Base-by-base conservation (phyloP, 169 alveolate species). In the Toxoplasma gondii region DNA sequence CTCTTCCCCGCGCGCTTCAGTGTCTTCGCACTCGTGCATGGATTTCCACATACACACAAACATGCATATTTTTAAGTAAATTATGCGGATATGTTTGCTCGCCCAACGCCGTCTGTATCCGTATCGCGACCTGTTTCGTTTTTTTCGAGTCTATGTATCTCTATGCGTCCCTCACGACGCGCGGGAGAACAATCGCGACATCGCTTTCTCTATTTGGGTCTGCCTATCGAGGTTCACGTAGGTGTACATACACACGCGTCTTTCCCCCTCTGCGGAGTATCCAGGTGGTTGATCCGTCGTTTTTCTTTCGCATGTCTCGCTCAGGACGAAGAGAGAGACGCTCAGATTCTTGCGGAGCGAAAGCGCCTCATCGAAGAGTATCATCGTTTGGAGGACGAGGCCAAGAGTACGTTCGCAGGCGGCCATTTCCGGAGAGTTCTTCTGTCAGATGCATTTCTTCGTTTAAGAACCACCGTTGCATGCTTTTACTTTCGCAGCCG, bases 281-380 rank as follows among this genome's bases (percentile, higher is more conserved):
- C 16, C 53, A 22, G n/a, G 31, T 7, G 0, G n/a, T 12, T 38
- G 1, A 19, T 10, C 10, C 22, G 86, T 38, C 39, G 39, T 17
- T 78, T 16, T 78, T 9, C 43, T 78, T 78, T 10, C 74, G 4
- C 74, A 7, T 19, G 41, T 54, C n/a, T 19, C 64, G 38, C 31
- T 34, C 74, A 93, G 94, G 96, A 94, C 83, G 78, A 64, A 4
- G 94, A 78, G 43, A 49, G 96, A 41, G 96, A 94, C 84, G 93
- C 82, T n/a, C 49, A 45, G 38, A 16, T 90, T 70, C 88, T 43
- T 5, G 69, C 67, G 41, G 84, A 81, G 70, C 45, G 93, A 7
- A 31, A 88, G 70, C 43, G 78, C 38, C 54, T 94, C 64, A 82
- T 84, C 2, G 94, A 82, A 43, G 93, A 94, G 81, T 94, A 94